A percentile compares a stretch with the other conserved stretches of the same genome.
Evolutionary conservation across 768 basidiomycete genomes (phyloP).

Genomic region (Mycena galopus): DNA sequence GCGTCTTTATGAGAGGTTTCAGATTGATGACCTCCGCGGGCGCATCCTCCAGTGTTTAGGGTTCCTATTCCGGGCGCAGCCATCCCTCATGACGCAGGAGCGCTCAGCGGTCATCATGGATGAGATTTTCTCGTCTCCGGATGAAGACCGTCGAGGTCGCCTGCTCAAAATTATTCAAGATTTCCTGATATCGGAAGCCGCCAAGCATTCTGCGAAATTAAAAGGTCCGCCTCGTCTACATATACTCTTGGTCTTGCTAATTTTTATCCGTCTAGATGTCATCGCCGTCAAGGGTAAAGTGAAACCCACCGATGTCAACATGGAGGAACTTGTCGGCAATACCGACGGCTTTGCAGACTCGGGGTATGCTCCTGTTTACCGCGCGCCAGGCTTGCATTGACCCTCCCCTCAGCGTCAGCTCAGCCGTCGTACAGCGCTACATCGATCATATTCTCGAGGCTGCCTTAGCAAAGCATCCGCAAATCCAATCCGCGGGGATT

Average conservation of each 20-base stretch:
- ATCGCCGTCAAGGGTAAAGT: slow-evolving; percentile 58
- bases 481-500: slow-evolving; percentile 86
- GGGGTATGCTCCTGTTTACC: slow-evolving; percentile 69
- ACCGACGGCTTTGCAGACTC: slow-evolving; percentile 97
- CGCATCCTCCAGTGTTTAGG: slow-evolving; percentile 90
- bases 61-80: slow-evolving; percentile 92
- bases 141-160: slow-evolving; percentile 79
- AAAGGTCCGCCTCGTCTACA: slow-evolving; percentile 64
- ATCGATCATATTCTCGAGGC: slow-evolving; percentile 85
- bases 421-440: slow-evolving; percentile 95
- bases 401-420: slow-evolving; percentile 78
- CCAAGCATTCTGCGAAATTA: slow-evolving; percentile 79
- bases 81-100: slow-evolving; percentile 89
- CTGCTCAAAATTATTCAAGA: slow-evolving; percentile 92
- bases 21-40: slow-evolving; percentile 69
- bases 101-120: slow-evolving; percentile 90
- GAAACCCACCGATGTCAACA: slow-evolving; percentile 74
- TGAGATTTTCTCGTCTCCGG: slow-evolving; percentile 80
- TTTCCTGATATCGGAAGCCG: slow-evolving; percentile 86
- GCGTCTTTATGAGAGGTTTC: slow-evolving; percentile 76
- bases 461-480: slow-evolving; percentile 75
- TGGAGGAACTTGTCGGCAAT: slow-evolving; percentile 95
- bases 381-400: neutral
- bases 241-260: neutral
- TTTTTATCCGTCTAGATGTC: slow-evolving; percentile 35